phyloP scores from a whole-genome alignment of 2,329 filamentous ascomycete genomes.

The Hypoxylon sp. region DNA sequence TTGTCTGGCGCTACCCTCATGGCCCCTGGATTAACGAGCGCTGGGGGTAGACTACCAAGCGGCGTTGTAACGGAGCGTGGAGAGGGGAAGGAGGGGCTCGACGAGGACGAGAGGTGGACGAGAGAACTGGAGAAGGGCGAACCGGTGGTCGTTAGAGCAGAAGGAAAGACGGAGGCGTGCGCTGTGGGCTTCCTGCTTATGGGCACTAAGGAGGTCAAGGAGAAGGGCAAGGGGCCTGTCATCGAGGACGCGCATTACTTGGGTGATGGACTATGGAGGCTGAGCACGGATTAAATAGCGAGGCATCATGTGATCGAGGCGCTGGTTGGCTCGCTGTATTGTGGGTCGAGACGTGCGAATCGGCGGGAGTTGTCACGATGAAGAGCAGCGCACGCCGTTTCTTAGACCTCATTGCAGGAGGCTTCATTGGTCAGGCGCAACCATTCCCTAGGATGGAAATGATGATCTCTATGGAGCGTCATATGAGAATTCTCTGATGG shows the following conservation, averaged over 20 bases:
- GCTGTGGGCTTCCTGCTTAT: conserved; percentile 87
- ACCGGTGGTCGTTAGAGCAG: conserved; percentile 89
- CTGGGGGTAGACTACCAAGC: conserved; percentile 83
- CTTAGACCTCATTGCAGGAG: not conserved
- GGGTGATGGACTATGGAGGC: conserved; percentile 92
- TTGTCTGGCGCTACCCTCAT: conserved; percentile 94
- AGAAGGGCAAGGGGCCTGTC: conserved; percentile 92
- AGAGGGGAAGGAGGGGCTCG: conserved; percentile 58
- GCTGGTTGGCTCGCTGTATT: not conserved
- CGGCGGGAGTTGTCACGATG: not conserved
- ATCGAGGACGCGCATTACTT: conserved; percentile 95
- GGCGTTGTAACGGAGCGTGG: conserved; percentile 34
- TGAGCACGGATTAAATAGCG: conserved; percentile 64
- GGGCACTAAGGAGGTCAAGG: conserved; percentile 92
- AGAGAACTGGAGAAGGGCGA: conserved; percentile 82
- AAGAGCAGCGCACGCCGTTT: not conserved
- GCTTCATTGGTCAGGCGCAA: not conserved
- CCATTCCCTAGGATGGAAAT: not conserved
- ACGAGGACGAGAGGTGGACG: conserved; percentile 70
- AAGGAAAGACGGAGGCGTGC: conserved; percentile 94
- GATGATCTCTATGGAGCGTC: not conserved
- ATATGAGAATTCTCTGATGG: not conserved
- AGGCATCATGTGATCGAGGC: not conserved
- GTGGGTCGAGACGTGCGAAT: not conserved
- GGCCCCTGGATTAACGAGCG: conserved; percentile 91